These are phyloP conservation scores for Aspergillus transmontanensis DNA, from an alignment of 2,329 filamentous ascomycete genomes.

Conservation along the genomic window DNA sequence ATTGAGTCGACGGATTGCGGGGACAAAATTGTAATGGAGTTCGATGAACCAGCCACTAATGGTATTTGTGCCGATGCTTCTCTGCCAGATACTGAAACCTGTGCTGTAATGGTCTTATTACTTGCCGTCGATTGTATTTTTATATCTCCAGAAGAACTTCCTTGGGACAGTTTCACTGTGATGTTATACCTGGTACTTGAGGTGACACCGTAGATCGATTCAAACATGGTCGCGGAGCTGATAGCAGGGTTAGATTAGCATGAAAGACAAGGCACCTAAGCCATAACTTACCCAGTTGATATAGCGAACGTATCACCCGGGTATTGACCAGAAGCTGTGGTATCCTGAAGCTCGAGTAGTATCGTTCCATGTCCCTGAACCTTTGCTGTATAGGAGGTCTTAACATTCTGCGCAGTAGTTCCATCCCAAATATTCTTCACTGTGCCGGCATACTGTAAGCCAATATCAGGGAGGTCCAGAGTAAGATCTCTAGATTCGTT, in stretches of 20 bases:
- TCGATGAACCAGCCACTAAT: conserved; percentile 26
- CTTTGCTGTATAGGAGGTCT: conserved; percentile 28
- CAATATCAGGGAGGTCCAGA: conserved; percentile 46
- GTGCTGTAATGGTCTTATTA: conserved; percentile 1
- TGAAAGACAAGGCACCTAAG: not conserved
- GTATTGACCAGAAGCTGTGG: conserved; percentile 26
- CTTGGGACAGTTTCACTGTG: conserved; percentile 18
- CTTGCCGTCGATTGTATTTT: conserved; percentile 13
- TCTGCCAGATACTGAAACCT: conserved; percentile 11
- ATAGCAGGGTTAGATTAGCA: not conserved
- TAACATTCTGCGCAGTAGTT: conserved; percentile 19
- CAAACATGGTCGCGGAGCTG: conserved; percentile 19
- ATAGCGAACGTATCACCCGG: conserved; percentile 17
- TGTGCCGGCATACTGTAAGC: conserved; percentile 41
- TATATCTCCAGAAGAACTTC: not conserved
- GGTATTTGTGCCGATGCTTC: conserved; percentile 15
- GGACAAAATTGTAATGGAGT: conserved; percentile 29
- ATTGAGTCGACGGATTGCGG: conserved; percentile 22
- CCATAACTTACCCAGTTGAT: conserved; percentile 17
- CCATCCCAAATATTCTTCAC: conserved; percentile 35
- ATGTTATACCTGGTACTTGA: conserved; percentile 30
- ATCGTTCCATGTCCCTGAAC: conserved; percentile 34
- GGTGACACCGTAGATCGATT: conserved; percentile 31
- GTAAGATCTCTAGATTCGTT: conserved; percentile 47
- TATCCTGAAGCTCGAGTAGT: conserved; percentile 33